These are phyloP conservation scores for Phaeosphaeria sp. DNA, from an alignment of 2,329 filamentous ascomycete genomes.

Conservation along the genomic window DNA sequence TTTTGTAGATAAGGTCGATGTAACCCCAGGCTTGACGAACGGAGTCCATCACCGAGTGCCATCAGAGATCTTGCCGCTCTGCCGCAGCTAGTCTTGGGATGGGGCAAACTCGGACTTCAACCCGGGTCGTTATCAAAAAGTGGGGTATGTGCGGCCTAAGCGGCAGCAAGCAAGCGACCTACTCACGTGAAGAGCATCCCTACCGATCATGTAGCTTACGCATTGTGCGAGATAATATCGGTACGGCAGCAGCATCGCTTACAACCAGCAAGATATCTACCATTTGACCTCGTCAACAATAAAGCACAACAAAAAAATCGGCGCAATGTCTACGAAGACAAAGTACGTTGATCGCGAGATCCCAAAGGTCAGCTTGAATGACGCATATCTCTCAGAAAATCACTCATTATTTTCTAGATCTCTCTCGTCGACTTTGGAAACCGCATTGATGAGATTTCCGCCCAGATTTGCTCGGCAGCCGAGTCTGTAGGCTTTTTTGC, in stretches of 20 bases:
- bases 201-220: neutral
- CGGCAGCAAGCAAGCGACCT: neutral
- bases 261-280: too few relatives aligned
- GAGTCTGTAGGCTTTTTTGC: slow-evolving; percentile 69
- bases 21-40: too few relatives aligned
- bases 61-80: neutral
- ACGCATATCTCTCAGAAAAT: neutral
- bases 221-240: neutral
- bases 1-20: too few relatives aligned
- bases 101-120: too few relatives aligned
- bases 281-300: too few relatives aligned
- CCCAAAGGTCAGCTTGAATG: neutral
- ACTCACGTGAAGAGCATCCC: too few relatives aligned
- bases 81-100: neutral
- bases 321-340: slow-evolving; percentile 15
- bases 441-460: slow-evolving; percentile 62
- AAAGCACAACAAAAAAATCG: too few relatives aligned
- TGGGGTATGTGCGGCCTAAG: neutral
- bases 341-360: slow-evolving; percentile 15
- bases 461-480: slow-evolving; percentile 60
- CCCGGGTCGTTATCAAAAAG: neutral
- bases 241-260: too few relatives aligned
- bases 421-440: slow-evolving; percentile 61
- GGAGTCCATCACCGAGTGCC: neutral
- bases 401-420: slow-evolving; percentile 37